Evolutionary conservation across 2,329 filamentous ascomycete species (phyloP).

Genomic region (Aspergillus sp.): DNA sequence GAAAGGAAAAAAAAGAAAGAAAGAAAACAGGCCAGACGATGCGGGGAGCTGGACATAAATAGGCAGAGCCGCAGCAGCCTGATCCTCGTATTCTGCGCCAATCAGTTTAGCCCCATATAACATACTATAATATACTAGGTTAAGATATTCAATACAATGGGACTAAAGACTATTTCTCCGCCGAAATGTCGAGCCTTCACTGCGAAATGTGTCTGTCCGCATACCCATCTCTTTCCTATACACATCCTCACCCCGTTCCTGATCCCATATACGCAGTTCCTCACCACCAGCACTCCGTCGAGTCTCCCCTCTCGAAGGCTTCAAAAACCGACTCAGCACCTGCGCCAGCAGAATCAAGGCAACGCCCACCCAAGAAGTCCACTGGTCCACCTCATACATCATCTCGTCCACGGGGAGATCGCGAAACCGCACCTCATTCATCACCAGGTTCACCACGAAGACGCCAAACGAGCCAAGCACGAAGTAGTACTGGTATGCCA

Average conservation of each 20-base stretch:
- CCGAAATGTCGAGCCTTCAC: not conserved
- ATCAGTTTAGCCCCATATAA: not conserved
- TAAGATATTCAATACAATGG: not conserved
- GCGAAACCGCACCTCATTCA: conserved; percentile 4
- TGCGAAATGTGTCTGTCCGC: not conserved
- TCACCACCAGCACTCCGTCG: not conserved
- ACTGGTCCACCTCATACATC: conserved; percentile 2
- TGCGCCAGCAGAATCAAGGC: not conserved
- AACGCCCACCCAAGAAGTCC: conserved; percentile 2
- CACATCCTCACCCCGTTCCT: no score
- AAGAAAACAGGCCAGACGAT: not conserved
- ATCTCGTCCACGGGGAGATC: not conserved
- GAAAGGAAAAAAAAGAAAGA: not conserved
- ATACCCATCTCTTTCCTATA: not conserved
- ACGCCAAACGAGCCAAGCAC: not conserved
- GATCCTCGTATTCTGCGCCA: not conserved
- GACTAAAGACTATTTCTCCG: not conserved
- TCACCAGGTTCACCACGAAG: not conserved
- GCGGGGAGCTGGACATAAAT: not conserved
- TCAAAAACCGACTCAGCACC: not conserved
- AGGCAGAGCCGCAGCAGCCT: not conserved
- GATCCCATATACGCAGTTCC: not conserved
- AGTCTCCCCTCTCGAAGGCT: not conserved
- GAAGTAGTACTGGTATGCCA: not conserved
- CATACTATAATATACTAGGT: no score